Conservation (phyloP, 768 basidiomycete genomes). For the Tephrocybe sp. region DNA sequence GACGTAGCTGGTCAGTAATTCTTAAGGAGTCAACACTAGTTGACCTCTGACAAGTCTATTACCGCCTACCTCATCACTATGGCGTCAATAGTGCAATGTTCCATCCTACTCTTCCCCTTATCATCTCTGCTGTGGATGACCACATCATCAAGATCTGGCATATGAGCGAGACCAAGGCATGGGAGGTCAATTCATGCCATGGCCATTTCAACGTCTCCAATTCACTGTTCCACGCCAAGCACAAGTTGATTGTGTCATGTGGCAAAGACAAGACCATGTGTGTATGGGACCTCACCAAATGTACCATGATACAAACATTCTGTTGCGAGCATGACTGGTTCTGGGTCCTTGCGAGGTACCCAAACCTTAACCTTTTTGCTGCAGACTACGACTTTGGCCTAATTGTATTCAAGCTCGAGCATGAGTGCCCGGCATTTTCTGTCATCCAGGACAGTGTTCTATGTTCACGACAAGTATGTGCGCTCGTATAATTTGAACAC, state of each 20-base stretch:
- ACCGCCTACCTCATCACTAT: no score
- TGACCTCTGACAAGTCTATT: no score
- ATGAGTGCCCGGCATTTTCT: conserved; percentile 95
- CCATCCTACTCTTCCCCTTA: conserved; percentile 95
- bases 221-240: conserved; percentile 95
- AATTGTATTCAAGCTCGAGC: conserved; percentile 98
- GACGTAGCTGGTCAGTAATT: no score
- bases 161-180: conserved; percentile 98
- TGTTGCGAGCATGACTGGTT: conserved; percentile 95
- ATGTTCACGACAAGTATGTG: conserved; percentile 97
- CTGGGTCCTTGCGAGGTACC: conserved; percentile 96
- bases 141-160: conserved; percentile 98
- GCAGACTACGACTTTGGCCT: conserved; percentile 98
- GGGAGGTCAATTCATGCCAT: conserved; percentile 98
- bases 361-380: conserved; percentile 96
- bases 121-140: conserved; percentile 96
- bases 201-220: conserved; percentile 98
- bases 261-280: conserved; percentile 99
- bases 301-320: conserved; percentile 97
- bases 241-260: conserved; percentile 95
- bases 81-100: conserved; percentile 97
- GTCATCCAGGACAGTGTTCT: conserved; percentile 93
- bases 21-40: no score
- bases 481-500: conserved; percentile 92
- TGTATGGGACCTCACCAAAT: conserved; percentile 97